phyloP scores from a whole-genome alignment of 306 rosid species.

The Prunus padus region DNA sequence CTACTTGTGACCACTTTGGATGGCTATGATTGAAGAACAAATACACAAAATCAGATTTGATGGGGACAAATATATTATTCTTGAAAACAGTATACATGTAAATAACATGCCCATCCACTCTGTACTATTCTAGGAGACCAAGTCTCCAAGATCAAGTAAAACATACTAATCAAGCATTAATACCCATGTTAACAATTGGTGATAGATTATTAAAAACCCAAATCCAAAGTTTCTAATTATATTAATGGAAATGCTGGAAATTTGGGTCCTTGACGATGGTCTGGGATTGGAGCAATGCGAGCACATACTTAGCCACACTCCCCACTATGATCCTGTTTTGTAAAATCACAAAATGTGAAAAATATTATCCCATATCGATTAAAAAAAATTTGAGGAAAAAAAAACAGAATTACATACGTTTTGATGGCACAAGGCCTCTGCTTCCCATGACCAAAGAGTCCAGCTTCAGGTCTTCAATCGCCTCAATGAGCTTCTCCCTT shows the following conservation, averaged over 20 bases:
- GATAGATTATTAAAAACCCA: neutral
- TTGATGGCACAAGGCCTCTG: slow-evolving; percentile 67
- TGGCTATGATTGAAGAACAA: too few species aligned
- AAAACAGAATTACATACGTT: slow-evolving; percentile 39
- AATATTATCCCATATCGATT: neutral
- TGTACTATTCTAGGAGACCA: too few species aligned
- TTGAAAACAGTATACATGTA: too few species aligned
- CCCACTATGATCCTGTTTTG: slow-evolving; percentile 69
- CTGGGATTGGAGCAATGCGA: slow-evolving; percentile 68
- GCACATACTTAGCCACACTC: slow-evolving; percentile 77
- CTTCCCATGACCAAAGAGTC: slow-evolving; percentile 86
- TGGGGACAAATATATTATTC: too few species aligned
- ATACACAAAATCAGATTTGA: too few species aligned
- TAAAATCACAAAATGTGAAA: neutral
- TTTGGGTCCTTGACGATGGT: slow-evolving; percentile 33
- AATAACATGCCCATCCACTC: too few species aligned
- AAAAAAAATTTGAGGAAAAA: neutral
- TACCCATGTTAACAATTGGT: neutral
- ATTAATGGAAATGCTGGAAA: too few species aligned
- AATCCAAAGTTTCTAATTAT: neutral
- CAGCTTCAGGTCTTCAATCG: slow-evolving; percentile 74
- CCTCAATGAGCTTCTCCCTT: slow-evolving; percentile 74
- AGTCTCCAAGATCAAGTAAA: neutral
- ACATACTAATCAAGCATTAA: neutral
- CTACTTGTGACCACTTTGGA: too few species aligned